Conservation (phyloP, 2,329 filamentous ascomycete species). For the Helotiales sp. region DNA sequence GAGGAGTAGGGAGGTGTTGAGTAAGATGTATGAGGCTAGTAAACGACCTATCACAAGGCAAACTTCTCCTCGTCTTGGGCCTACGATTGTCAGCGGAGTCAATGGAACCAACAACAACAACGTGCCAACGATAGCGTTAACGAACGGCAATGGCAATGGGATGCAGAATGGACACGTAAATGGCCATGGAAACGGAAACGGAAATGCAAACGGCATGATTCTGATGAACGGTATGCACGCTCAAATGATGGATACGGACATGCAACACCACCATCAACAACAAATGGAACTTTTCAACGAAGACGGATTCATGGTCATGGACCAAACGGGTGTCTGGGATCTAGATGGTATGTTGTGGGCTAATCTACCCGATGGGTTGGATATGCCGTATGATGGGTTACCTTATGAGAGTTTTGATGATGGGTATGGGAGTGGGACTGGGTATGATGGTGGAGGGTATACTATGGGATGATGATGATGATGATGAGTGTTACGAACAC, state of each 20-base stretch:
- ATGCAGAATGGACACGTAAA: conserved; percentile 8
- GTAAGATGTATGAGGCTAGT: conserved; percentile 61
- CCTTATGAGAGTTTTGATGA: conserved; percentile 29
- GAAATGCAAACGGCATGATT: conserved; percentile 14
- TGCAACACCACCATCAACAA: conserved; percentile 26
- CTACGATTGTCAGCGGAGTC: conserved; percentile 38
- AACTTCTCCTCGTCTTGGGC: conserved; percentile 33
- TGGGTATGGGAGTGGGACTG: conserved; percentile 16
- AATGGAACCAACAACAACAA: neutral
- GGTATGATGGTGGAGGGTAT: conserved; percentile 25
- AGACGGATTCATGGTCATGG: conserved; percentile 53
- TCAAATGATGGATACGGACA: conserved; percentile 30
- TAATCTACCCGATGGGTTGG: conserved; percentile 40
- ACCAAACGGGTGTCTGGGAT: conserved; percentile 56
- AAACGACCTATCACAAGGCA: conserved; percentile 30
- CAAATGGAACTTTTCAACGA: conserved; percentile 48
- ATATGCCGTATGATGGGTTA: conserved; percentile 35
- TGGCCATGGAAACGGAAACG: conserved; percentile 14
- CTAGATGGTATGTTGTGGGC: conserved; percentile 57
- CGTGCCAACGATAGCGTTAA: neutral
- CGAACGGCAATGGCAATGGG: conserved; percentile 9
- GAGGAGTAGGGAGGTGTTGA: conserved; percentile 62
- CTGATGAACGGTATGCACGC: conserved; percentile 21
- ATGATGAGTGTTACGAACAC: neutral
- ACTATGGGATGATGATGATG: conserved; percentile 27